These are phyloP conservation scores for Salvia hispanica DNA, from an alignment of 257 asterid genomes.

Conservation along the genomic window DNA sequence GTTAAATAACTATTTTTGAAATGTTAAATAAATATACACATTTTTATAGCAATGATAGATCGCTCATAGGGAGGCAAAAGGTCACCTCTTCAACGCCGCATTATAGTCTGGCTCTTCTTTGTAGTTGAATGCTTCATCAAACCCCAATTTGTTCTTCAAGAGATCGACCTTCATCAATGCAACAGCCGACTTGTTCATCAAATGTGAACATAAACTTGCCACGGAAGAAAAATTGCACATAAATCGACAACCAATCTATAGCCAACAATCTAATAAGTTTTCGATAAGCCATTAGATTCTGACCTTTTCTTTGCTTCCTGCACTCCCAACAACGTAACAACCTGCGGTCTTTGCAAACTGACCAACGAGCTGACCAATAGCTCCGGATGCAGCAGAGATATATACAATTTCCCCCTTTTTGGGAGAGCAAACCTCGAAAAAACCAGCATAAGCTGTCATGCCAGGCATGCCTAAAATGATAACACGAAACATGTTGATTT, in stretches of 20 bases:
- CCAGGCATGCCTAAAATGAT: slow-evolving; percentile 34
- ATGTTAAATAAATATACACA: too few species aligned
- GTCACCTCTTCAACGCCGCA: slow-evolving; percentile 19
- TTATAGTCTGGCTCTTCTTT: slow-evolving; percentile 4
- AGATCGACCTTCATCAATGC: slow-evolving; percentile 10
- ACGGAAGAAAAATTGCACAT: neutral
- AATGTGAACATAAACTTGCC: neutral
- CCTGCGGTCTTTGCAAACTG: slow-evolving; percentile 20
- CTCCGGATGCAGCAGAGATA: slow-evolving; percentile 31
- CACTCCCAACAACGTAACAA: slow-evolving; percentile 20
- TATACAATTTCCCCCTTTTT: slow-evolving; percentile 30
- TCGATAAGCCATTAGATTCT: too few species aligned
- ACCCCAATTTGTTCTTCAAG: slow-evolving; percentile 22
- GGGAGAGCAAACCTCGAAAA: slow-evolving; percentile 29
- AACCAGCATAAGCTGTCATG: slow-evolving; percentile 28
- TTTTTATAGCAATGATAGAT: too few species aligned
- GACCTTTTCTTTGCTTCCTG: slow-evolving; percentile 20
- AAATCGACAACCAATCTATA: neutral
- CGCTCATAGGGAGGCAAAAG: neutral
- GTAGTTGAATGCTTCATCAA: slow-evolving; percentile 20
- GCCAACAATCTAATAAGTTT: too few species aligned
- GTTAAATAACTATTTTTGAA: too few species aligned
- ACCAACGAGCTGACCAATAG: slow-evolving; percentile 20
- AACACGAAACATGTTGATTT: neutral
- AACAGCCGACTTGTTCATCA: neutral